Base-by-base conservation (phyloP, 2,329 filamentous ascomycete species). In the Fusarium sp. region DNA sequence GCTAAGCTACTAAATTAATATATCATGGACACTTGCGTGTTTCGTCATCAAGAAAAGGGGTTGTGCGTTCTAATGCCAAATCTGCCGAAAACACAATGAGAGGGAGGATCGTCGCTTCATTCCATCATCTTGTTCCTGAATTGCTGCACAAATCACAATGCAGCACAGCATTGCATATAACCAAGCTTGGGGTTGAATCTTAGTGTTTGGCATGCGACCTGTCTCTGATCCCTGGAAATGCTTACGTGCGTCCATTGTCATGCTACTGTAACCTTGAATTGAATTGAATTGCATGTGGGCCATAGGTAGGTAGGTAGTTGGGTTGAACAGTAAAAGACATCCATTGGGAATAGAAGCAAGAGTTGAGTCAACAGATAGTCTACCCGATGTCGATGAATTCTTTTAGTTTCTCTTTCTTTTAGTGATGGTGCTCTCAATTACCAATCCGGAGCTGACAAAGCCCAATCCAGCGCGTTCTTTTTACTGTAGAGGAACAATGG, bases 21-120 rank as follows among this genome's bases (percentile, higher is more conserved):
- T 54, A 68, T 71, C 62, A 57, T 53, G 38, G 46, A 71, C 63
- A 53, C 32, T 54, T 64, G 58, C 34, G 46, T 57, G 67, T 65
- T 71, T 74, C 70, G 62, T 61, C 45, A 38, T 49, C 12, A 27
- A 55, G 63, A 65, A 75, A 75, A 64, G 44, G 73, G 73, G 64
- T 63, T 58, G 52, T 62, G 59, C 46, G 45, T 55, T 61, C 67
- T 44, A 50, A 38, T 59, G 58, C 55, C 8, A 61, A 66, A 45
- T 29, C 44, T 51, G 46, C 46, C 51, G 60, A 60, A 47, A 46
- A 42, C 20, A 42, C 57, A 57, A 64, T 52, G 68, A 69, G 71
- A 61, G 50, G 65, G 73, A 54, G 59, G 57, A 62, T 74, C 56
- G 52, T 63, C 51, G 24, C 57, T 58, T 56, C 71, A 75, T 75